Base-by-base conservation (phyloP, 73 alveolate species). In the Paramecium bursaria region DNA sequence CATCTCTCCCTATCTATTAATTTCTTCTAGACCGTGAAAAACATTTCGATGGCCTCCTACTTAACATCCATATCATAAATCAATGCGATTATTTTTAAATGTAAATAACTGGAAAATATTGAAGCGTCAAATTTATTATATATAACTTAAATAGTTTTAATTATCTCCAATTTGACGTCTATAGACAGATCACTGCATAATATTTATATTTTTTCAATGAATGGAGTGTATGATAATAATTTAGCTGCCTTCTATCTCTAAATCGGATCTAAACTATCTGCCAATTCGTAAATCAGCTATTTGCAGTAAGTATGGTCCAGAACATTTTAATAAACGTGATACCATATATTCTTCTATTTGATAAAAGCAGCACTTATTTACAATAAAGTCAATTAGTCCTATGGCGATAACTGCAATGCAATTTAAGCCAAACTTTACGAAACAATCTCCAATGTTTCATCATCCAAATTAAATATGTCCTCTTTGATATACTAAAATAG, bases 41-140 rank as follows among this genome's bases (percentile, higher is more conserved):
- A 67, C 82, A 67, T 67, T 30, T 67, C 53, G 44, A 67, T 67
- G 7, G 82, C 82, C 44, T 53, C 82, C 82, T 31, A 67, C 82
- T 67, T 67, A 17, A 30, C 22, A 42, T 13, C 44, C 82, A 67
- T 42, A 67, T 67, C 82, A 39, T 67, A 67, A 42, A 67, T 67
- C 22, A 67, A 42, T 23, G 33, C 82, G 44, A 42, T n/a, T 67
- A 67, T 57, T 44, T 67, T 67, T 57, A 67, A 39, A 4, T 31
- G 13, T n/a, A 67, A 42, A 31, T 33, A 67, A 67, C 60, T 19
- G 44, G 46, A 39, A 42, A 67, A 67, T 4, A 39, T 33, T 5
- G 33, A 53, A 67, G 53, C 42, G 21, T 53, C 22, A 13, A 67
- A 67, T 15, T 13, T 15, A 15, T 14, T 15, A 23, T 67, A 67